These are phyloP conservation scores for Thinopyrum elongatum DNA, from an alignment of 176 grass and related monocot species.

Conservation along the genomic window DNA sequence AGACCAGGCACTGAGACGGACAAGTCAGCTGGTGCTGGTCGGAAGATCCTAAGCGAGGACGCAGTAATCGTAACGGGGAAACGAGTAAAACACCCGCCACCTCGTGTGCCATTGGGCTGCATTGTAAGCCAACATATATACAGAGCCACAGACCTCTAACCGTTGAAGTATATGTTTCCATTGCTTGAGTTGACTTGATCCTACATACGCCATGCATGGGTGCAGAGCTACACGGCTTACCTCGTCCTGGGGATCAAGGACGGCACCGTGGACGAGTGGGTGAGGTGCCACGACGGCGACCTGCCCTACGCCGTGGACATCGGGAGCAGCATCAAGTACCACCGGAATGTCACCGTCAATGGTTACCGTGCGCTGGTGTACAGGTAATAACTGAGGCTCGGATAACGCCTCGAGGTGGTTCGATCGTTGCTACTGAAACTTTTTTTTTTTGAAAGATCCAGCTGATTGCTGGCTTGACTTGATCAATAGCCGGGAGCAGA, in stretches of 20 bases:
- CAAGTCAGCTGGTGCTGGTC: background rate
- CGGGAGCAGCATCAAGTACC: slow-evolving; percentile 33
- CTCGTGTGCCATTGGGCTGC: slow-evolving; percentile 29
- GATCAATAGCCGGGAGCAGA: too few species aligned
- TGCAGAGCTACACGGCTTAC: slow-evolving; percentile 43
- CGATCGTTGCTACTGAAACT: background rate
- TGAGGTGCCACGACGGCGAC: slow-evolving; percentile 24
- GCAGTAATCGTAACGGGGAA: background rate
- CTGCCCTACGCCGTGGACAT: slow-evolving; percentile 17
- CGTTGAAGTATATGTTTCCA: background rate
- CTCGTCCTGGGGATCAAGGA: slow-evolving; percentile 53
- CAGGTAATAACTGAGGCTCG: background rate
- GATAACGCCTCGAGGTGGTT: background rate
- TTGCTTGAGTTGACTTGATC: background rate
- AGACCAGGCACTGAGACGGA: background rate
- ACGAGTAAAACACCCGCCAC: slow-evolving; percentile 13
- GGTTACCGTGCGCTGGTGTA: slow-evolving; percentile 45
- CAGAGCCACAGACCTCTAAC: background rate
- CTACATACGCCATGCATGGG: background rate
- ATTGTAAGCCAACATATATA: slow-evolving; percentile 21
- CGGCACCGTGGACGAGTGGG: slow-evolving; percentile 44
- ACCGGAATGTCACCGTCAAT: slow-evolving; percentile 28
- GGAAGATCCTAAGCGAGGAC: slow-evolving; percentile 23
- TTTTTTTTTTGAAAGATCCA: too few species aligned
- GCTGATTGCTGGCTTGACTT: too few species aligned